A percentile compares a stretch with the other conserved stretches of the same genome.
Conservation (phyloP, 352 stramenopile genomes). For the Phytophthora meadii region DNA sequence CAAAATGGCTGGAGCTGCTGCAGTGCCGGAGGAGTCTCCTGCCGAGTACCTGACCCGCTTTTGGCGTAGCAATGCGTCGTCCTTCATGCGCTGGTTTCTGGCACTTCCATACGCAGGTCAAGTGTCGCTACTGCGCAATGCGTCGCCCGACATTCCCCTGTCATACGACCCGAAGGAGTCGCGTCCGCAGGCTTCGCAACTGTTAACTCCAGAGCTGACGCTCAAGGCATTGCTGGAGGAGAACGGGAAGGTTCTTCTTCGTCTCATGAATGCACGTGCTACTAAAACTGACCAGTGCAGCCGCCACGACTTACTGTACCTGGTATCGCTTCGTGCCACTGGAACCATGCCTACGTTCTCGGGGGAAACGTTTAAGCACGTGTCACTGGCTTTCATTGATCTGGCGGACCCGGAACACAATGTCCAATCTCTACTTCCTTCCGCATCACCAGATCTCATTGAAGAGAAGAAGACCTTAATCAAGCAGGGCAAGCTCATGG, state of each 20-base stretch:
- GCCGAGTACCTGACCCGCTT: conserved; percentile 74
- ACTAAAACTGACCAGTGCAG: conserved; percentile 75
- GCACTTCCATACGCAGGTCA: conserved; percentile 78
- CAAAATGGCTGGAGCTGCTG: conserved; percentile 45
- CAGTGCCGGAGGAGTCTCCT: conserved; percentile 40
- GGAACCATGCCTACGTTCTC: conserved; percentile 88
- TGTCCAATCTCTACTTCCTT: conserved; percentile 80
- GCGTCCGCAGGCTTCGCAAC: conserved; percentile 64
- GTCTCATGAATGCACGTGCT: conserved; percentile 78
- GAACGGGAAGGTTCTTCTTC: conserved; percentile 81
- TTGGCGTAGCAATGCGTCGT: conserved; percentile 72
- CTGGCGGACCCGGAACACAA: conserved; percentile 74
- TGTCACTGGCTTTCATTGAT: conserved; percentile 84
- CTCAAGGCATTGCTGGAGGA: conserved; percentile 79
- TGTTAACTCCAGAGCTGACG: conserved; percentile 76
- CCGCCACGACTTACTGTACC: conserved; percentile 77
- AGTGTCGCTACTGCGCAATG: conserved; percentile 78
- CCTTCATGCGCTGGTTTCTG: conserved; percentile 89
- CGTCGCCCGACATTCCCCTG: conserved; percentile 76
- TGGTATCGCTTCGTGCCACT: conserved; percentile 60
- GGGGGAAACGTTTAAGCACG: conserved; percentile 77
- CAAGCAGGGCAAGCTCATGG: conserved; percentile 74
- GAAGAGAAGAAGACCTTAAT: conserved; percentile 75
- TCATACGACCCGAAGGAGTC: conserved; percentile 58
- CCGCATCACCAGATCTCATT: conserved; percentile 58